phyloP scores from a whole-genome alignment of 192 early-diverging fungal genomes.

The Linnemannia zychae region DNA sequence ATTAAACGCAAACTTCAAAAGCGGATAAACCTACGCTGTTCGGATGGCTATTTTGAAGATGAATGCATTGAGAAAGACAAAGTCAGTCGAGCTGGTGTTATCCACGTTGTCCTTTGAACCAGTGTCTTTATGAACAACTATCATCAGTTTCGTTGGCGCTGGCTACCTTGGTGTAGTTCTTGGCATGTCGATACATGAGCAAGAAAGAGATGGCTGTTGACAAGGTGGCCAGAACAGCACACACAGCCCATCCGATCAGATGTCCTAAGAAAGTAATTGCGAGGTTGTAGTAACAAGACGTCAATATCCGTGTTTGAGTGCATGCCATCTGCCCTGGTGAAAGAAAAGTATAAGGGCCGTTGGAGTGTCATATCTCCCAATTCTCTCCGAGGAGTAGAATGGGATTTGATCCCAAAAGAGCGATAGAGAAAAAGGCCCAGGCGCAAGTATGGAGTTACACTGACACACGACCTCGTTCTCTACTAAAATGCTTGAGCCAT shows the following conservation, averaged over 20 bases:
- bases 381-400: neutral
- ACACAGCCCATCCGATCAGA: conserved; percentile 72
- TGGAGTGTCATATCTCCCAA: neutral
- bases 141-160: neutral
- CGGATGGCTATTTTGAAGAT: conserved; percentile 16
- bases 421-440: neutral
- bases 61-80: neutral
- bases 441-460: neutral
- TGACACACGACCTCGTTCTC: neutral
- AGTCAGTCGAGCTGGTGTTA: neutral
- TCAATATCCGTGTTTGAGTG: neutral
- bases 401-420: neutral
- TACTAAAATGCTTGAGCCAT: neutral
- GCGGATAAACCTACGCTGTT: conserved; percentile 26
- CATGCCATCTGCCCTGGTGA: neutral
- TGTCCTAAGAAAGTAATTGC: conserved; percentile 63
- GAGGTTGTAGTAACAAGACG: neutral
- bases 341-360: neutral
- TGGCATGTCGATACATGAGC: conserved; percentile 65
- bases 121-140: neutral
- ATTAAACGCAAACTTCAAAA: neutral
- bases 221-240: conserved; percentile 65
- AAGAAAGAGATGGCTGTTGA: conserved; percentile 54
- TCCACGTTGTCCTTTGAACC: too few species aligned
- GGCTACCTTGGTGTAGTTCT: conserved; percentile 69